These are phyloP conservation scores for Usnea hakonensis DNA, from an alignment of 495 filamentous ascomycete species.

Conservation along the genomic window DNA sequence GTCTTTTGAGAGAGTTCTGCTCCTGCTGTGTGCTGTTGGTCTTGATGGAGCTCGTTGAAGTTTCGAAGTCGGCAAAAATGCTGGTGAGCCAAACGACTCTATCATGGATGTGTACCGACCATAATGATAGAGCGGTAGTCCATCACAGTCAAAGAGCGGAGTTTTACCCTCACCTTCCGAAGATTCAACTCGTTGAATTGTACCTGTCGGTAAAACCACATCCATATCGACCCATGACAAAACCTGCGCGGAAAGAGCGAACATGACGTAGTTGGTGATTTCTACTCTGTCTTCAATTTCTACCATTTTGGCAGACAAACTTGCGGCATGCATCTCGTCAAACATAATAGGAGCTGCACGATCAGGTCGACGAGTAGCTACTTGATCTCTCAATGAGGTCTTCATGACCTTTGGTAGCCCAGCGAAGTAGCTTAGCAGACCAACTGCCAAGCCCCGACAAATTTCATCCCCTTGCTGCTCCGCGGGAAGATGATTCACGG, in stretches of 20 bases:
- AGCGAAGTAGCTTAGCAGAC: constrained; percentile 84
- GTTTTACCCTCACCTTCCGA: constrained; percentile 45
- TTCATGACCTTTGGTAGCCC: constrained; percentile 75
- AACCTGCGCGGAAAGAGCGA: constrained; percentile 66
- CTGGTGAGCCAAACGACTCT: constrained; percentile 66
- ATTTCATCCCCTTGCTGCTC: constrained; percentile 92
- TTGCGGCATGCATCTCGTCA: constrained; percentile 84
- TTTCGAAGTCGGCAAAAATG: constrained; percentile 83
- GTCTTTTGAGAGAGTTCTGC: constrained; percentile 62
- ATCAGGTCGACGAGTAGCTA: constrained; percentile 17
- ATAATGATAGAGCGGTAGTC: constrained; percentile 57
- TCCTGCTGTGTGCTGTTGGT: constrained; percentile 66
- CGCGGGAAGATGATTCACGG: constrained; percentile 82
- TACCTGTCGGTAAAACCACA: constrained; percentile 68
- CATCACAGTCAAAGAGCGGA: constrained; percentile 51
- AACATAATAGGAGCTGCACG: constrained; percentile 58
- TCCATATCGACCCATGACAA: constrained; percentile 82
- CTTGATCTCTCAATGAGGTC: constrained; percentile 39
- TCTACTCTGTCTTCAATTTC: constrained; percentile 66
- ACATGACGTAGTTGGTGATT: constrained; percentile 60
- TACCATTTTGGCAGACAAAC: constrained; percentile 74
- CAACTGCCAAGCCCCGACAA: constrained; percentile 81
- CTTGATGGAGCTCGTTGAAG: constrained; percentile 81
- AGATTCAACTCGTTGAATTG: constrained; percentile 53
- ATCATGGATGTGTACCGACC: constrained; percentile 66